A percentile compares a stretch with the other conserved stretches of the same genome.
phyloP scores from a whole-genome alignment of 2,329 filamentous ascomycete species.

The Paecilomyces niveus region DNA sequence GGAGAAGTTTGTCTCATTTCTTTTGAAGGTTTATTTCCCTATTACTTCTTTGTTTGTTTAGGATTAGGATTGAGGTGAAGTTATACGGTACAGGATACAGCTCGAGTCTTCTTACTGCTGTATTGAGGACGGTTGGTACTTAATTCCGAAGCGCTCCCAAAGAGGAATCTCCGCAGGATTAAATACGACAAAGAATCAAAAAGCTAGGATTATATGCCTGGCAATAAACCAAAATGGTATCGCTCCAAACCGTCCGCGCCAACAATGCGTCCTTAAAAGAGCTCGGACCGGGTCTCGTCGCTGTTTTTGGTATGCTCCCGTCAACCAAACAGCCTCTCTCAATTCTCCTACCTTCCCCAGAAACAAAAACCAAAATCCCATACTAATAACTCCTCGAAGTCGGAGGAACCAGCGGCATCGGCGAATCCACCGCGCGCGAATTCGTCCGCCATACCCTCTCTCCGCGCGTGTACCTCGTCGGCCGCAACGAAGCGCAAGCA shows the following conservation, averaged over 20 bases:
- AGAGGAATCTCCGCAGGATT: neutral
- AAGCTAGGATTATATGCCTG: neutral
- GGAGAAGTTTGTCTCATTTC: neutral
- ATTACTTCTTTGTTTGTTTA: neutral
- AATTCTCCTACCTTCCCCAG: neutral
- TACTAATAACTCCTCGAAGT: conserved; percentile 13
- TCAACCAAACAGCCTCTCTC: neutral
- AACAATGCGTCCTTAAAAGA: conserved; percentile 5
- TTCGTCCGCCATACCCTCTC: conserved; percentile 35
- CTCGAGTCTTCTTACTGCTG: neutral
- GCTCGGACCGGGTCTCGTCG: conserved; percentile 7
- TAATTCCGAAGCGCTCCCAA: neutral
- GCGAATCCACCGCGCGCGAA: conserved; percentile 41
- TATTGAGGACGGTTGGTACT: neutral
- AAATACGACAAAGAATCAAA: neutral
- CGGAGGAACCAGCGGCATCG: conserved; percentile 51
- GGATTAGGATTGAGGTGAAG: neutral
- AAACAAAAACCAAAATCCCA: neutral
- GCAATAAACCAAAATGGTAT: conserved; percentile 3
- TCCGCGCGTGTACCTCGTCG: conserved; percentile 48
- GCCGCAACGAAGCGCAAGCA: conserved; percentile 32
- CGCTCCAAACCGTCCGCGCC: conserved; percentile 4
- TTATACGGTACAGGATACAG: neutral
- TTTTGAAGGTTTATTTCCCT: neutral
- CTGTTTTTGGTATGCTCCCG: conserved; percentile 7